A percentile compares a stretch with the other conserved stretches of the same genome.
Evolutionary conservation across 2,329 filamentous ascomycete genomes (phyloP).

Genomic region (Cercospora janseana): DNA sequence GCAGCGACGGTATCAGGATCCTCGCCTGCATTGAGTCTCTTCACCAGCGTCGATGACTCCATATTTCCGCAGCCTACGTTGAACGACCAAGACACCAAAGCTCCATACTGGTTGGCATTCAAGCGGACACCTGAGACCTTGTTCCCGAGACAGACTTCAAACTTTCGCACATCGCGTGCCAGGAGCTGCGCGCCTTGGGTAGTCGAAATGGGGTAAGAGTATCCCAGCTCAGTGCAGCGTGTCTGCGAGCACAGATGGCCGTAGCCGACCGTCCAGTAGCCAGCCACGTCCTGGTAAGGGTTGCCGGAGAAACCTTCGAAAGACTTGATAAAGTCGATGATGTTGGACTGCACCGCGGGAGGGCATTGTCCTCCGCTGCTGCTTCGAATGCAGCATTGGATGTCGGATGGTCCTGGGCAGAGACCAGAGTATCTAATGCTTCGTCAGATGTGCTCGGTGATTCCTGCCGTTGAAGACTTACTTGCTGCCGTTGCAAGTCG

Average conservation of each 20-base stretch:
- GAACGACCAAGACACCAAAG: constrained; percentile 19
- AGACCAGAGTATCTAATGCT: constrained; percentile 11
- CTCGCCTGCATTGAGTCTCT: constrained; percentile 15
- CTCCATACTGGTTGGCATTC: constrained; percentile 18
- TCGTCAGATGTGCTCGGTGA: neutral
- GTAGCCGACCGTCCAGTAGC: constrained; percentile 13
- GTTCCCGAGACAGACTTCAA: constrained; percentile 14
- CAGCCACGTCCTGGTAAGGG: constrained; percentile 16
- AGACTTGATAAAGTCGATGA: constrained; percentile 19
- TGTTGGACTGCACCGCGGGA: constrained; percentile 7
- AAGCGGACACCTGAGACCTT: constrained; percentile 12
- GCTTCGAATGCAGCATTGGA: constrained; percentile 18
- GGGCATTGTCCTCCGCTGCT: constrained; percentile 10
- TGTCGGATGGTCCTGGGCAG: constrained; percentile 14
- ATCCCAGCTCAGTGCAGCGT: constrained; percentile 13
- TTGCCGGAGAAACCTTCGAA: constrained; percentile 14
- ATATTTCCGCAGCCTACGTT: constrained; percentile 20
- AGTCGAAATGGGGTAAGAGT: constrained; percentile 11
- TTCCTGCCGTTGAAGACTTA: neutral
- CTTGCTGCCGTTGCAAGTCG: constrained; percentile 9
- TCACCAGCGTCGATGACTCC: constrained; percentile 15
- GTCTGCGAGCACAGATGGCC: constrained; percentile 14
- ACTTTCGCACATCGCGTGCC: constrained; percentile 14
- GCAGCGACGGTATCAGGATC: constrained; percentile 14
- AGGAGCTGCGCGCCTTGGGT: constrained; percentile 13